Evolutionary conservation across 306 rosid genomes (phyloP).

Genomic region (Hippophae tibetana): DNA sequence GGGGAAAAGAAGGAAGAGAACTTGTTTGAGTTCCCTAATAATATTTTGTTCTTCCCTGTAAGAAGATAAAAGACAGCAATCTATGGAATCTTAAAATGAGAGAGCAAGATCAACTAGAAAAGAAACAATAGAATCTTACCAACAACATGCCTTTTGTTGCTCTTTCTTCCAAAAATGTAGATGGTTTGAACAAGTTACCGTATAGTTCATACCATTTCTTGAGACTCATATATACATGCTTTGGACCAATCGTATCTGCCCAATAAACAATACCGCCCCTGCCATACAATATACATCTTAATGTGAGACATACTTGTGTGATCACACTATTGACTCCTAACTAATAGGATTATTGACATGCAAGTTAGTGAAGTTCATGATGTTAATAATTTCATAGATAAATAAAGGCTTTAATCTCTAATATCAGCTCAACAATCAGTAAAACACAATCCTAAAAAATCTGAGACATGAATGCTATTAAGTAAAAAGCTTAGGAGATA

Average conservation of each 20-base stretch:
- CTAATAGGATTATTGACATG: too few relatives aligned
- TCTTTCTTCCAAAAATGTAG: constrained; percentile 84
- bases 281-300: constrained; percentile 15
- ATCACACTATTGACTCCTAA: not conserved
- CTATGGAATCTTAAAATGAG: not conserved
- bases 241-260: constrained; percentile 81
- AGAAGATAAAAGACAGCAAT: not conserved
- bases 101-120: not conserved
- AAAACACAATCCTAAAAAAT: too few relatives aligned
- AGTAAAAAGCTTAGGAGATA: not conserved
- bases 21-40: not conserved
- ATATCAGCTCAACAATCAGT: too few relatives aligned
- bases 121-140: constrained; percentile 40
- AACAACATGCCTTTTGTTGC: constrained; percentile 66
- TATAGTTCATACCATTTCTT: constrained; percentile 70
- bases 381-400: too few relatives aligned
- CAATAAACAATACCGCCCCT: constrained; percentile 92
- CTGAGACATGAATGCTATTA: too few relatives aligned
- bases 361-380: too few relatives aligned
- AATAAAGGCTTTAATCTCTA: too few relatives aligned
- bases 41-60: not conserved
- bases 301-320: not conserved
- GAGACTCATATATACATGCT: constrained; percentile 61
- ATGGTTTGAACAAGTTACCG: constrained; percentile 80
- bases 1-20: too few relatives aligned